Evolutionary conservation across 1,284 basidiomycete species (phyloP).

Genomic region (Dichomitus squalens): DNA sequence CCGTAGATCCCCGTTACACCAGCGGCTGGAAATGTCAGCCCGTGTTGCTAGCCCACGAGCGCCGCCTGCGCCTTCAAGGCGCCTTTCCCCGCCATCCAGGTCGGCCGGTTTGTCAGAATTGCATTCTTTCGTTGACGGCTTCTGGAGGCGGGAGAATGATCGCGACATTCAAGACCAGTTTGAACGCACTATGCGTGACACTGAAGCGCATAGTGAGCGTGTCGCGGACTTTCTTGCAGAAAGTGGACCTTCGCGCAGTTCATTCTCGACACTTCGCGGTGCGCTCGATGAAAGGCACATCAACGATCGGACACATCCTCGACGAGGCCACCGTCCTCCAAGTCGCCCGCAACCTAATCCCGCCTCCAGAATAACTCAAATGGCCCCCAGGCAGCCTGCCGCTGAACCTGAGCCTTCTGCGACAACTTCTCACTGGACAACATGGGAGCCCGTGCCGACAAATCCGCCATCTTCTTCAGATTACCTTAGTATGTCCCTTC

Average conservation of each 20-base stretch:
- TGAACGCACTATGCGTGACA: constrained; percentile 15
- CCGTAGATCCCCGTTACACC: not conserved
- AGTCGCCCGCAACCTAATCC: not conserved
- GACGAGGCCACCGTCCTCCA: not conserved
- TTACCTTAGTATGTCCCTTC: not conserved
- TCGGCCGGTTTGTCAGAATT: not conserved
- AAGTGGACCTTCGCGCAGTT: constrained; percentile 5
- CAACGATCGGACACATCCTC: not conserved
- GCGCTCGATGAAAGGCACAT: constrained; percentile 15
- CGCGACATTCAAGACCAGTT: constrained; percentile 2
- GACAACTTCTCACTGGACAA: not conserved
- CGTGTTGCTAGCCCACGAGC: not conserved
- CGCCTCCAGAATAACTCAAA: not conserved
- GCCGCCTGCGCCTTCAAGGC: not conserved
- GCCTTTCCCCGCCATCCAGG: not conserved
- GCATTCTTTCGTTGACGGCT: not conserved
- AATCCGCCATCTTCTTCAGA: not conserved
- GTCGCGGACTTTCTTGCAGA: constrained; percentile 12
- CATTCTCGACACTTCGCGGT: constrained; percentile 19
- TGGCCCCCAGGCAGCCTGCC: not conserved
- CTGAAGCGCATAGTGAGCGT: constrained; percentile 12
- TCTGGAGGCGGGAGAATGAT: constrained; percentile 2
- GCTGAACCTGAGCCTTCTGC: not conserved
- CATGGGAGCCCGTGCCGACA: not conserved
- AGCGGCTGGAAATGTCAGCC: not conserved